Conservation (phyloP, 2,329 filamentous ascomycete genomes). For the Fusarium aywerte region DNA sequence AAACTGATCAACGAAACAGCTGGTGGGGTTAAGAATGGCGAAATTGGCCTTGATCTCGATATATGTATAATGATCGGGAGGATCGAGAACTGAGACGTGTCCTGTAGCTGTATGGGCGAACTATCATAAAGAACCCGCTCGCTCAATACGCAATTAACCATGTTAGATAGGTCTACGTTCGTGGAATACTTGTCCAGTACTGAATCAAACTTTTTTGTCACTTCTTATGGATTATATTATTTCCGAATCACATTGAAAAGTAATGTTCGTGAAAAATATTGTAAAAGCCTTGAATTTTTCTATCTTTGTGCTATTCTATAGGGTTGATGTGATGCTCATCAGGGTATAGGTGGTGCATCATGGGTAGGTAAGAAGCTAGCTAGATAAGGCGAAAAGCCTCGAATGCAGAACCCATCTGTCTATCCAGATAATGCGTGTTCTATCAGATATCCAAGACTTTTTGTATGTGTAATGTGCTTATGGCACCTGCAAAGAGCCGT, state of each 20-base stretch:
- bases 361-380: constrained; percentile 19
- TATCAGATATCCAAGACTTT: constrained; percentile 14
- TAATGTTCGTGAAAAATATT: background rate
- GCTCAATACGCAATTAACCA: no score
- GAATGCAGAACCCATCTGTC: constrained; percentile 23
- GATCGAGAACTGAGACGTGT: background rate
- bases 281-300: constrained; percentile 19
- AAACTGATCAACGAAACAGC: background rate
- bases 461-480: constrained; percentile 10
- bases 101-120: background rate
- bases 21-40: background rate
- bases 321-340: constrained; percentile 48
- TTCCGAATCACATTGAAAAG: background rate
- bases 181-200: background rate
- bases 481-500: constrained; percentile 35
- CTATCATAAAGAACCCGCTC: background rate
- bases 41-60: background rate
- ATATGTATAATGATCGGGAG: background rate
- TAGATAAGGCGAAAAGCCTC: constrained; percentile 29
- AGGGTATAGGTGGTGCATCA: constrained; percentile 48
- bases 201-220: background rate
- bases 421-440: constrained; percentile 29
- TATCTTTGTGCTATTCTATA: constrained; percentile 35
- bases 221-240: background rate
- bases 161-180: background rate